Conservation (phyloP, 1,139 yeast genomes). For the Candida frijolesensis region DNA sequence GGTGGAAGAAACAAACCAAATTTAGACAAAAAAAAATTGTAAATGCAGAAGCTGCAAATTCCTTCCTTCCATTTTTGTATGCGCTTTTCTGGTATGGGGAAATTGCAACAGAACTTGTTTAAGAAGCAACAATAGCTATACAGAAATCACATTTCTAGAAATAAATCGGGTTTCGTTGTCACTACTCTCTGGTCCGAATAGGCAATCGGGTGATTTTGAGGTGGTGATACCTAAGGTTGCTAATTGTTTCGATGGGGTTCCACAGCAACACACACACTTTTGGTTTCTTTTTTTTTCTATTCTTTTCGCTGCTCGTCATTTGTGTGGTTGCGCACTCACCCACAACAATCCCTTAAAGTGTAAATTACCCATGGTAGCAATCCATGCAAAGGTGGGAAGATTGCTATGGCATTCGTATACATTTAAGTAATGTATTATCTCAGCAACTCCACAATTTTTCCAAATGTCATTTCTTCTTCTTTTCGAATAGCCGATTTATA, state of each 20-base stretch:
- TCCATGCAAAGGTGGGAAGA: neutral
- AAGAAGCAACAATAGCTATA: neutral
- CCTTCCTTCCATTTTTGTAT: neutral
- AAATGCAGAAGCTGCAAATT: slow-evolving; percentile 4
- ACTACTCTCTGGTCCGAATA: too few relatives aligned
- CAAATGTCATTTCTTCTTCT: neutral
- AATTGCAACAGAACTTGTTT: neutral
- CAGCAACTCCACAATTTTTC: neutral
- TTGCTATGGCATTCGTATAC: neutral
- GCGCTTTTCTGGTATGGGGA: slow-evolving; percentile 3
- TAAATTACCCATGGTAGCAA: neutral
- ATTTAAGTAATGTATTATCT: neutral
- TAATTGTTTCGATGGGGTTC: neutral
- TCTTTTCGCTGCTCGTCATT: neutral
- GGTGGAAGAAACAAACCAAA: neutral
- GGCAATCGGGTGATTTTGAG: too few relatives aligned
- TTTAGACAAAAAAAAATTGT: neutral
- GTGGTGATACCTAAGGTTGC: neutral
- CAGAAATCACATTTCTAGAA: too few relatives aligned
- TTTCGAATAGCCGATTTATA: too few relatives aligned
- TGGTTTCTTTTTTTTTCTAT: neutral
- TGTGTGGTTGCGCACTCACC: neutral
- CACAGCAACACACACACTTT: neutral
- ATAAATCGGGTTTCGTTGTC: too few relatives aligned
- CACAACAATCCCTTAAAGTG: neutral